Percentiles rank a stretch among this genome's conserved stretches.
phyloP scores from a whole-genome alignment of 371 early-diverging fungal genomes.

The Actinomucor elegans region DNA sequence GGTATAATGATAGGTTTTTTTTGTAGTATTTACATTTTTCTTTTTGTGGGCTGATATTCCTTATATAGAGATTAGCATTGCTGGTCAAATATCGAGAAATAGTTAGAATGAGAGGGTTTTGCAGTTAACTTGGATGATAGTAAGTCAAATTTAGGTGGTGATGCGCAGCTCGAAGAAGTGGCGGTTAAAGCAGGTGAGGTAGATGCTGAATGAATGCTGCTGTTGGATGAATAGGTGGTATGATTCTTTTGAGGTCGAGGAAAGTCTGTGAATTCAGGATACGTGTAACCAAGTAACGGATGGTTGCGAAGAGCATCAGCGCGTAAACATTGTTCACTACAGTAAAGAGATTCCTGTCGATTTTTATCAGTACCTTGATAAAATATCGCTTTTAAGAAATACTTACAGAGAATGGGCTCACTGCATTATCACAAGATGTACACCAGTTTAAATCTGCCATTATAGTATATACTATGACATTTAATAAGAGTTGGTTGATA shows the following conservation, averaged over 20 bases:
- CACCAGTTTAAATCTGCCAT: slow-evolving; percentile 43
- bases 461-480: background rate
- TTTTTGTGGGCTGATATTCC: background rate
- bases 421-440: slow-evolving; percentile 41
- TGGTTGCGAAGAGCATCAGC: slow-evolving; percentile 36
- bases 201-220: too few species aligned
- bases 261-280: slow-evolving; percentile 34
- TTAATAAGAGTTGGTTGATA: too few species aligned
- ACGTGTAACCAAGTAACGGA: slow-evolving; percentile 36
- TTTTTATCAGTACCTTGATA: background rate
- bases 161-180: slow-evolving; percentile 10
- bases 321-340: slow-evolving; percentile 35
- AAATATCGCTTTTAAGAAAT: background rate
- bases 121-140: background rate
- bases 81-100: slow-evolving; percentile 5
- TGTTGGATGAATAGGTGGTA: too few species aligned
- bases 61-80: background rate
- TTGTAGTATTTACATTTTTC: background rate
- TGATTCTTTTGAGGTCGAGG: too few species aligned
- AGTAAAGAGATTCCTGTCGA: slow-evolving; percentile 37
- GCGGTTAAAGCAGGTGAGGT: slow-evolving; percentile 23
- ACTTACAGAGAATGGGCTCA: slow-evolving; percentile 39
- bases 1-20: too few species aligned
- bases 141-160: slow-evolving; percentile 21
- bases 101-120: background rate